Base-by-base conservation (phyloP, 371 early-diverging fungal species). In the Rhizopus delemar region DNA sequence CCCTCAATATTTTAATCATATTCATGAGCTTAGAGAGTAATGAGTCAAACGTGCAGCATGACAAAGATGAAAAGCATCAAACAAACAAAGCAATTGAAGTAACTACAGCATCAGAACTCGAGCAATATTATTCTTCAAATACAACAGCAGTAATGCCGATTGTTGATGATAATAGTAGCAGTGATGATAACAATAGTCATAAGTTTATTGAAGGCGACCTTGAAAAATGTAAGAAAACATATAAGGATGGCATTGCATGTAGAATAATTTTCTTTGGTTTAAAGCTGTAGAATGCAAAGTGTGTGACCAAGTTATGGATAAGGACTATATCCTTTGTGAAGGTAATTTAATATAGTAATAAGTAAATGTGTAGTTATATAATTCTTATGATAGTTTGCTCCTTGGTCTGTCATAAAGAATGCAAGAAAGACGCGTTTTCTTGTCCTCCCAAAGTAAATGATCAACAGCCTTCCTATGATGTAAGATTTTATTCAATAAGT, bases 401-500 rank as follows among this genome's bases (percentile, higher is more conserved):
- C 11, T 57, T 80, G 5, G 59, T 75, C 33, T 80, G 80, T 16
- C 75, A 74, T 50, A 65, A 74, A 15, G 69, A 64, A 56, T 74
- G 78, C 54, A 74, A 68, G 57, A 60, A 63, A 34, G 36, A 49
- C n/a, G 72, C 77, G 29, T 74, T 73, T 60, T 77, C 77, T 33
- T 77, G 77, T 62, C 77, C 75, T 48, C 79, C 79, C n/a, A 75
- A 70, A 56, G 72, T 78, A 5, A 75, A 75, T 32, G 70, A 75
- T 33, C 79, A 78, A 32, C 79, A 78, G 16, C 79, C 79, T 16
- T 73, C 79, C 2, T 78, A 78, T 48, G 79, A 75, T 55, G 79
- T 72, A 68, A 61, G 67, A 51, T 32, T n/a, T 41, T 28, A 8
- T 13, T 43, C 22, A 29, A 5, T 38, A 32, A 2, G 3, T 8